phyloP scores from a whole-genome alignment of 306 rosid species.

The Glycine soja region DNA sequence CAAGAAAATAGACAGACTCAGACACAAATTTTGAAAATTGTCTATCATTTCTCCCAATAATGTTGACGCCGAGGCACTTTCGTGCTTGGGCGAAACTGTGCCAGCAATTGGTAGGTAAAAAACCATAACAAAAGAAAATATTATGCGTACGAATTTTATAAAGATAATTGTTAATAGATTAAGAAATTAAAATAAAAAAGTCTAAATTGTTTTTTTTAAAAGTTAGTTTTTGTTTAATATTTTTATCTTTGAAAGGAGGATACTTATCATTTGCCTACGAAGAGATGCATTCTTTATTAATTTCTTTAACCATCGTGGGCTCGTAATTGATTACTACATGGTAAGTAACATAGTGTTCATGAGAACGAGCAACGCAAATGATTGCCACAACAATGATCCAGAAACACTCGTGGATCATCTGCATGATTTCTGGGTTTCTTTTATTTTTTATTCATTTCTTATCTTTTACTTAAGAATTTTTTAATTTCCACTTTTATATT shows the following conservation, averaged over 20 bases:
- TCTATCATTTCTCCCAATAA: not conserved
- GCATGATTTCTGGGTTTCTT: slow-evolving; percentile 44
- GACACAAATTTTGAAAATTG: no score
- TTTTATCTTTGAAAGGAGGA: not conserved
- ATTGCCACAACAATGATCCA: slow-evolving; percentile 45
- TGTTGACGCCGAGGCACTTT: not conserved
- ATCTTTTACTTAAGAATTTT: not conserved
- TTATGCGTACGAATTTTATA: not conserved
- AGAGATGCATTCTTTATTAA: not conserved
- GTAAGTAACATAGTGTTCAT: slow-evolving; percentile 30
- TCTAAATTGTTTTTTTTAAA: no score
- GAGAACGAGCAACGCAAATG: slow-evolving; percentile 45
- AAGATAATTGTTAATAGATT: not conserved
- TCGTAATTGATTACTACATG: slow-evolving; percentile 15
- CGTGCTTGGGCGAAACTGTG: not conserved
- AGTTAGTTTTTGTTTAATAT: not conserved
- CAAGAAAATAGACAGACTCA: not conserved
- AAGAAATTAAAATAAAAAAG: not conserved
- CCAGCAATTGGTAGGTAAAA: not conserved
- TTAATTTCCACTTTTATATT: no score
- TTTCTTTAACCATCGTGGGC: slow-evolving; percentile 5
- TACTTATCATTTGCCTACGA: not conserved
- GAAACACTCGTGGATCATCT: slow-evolving; percentile 46
- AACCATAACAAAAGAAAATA: not conserved
- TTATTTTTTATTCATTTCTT: not conserved